A percentile compares a stretch with the other conserved stretches of the same genome.
Conservation (phyloP, 129 eudicot genomes). For the Tanacetum coccineum region DNA sequence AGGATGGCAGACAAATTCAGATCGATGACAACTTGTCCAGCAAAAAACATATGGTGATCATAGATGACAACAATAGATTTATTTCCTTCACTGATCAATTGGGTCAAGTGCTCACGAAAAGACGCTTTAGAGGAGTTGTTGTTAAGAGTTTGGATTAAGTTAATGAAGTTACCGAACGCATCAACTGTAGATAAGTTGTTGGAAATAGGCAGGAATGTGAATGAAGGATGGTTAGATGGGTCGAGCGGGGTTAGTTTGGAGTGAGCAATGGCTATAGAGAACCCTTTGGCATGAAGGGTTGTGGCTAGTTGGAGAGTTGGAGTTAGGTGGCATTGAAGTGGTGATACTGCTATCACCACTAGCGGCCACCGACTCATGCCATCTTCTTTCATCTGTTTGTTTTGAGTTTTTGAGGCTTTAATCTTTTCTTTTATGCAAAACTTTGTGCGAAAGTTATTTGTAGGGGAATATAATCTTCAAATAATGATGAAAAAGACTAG, state of each 20-base stretch:
- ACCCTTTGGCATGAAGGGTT: constrained; percentile 48
- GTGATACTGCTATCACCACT: constrained; percentile 47
- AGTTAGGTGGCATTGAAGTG: constrained; percentile 61
- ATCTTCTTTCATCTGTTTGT: background rate
- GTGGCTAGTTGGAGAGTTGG: constrained; percentile 66
- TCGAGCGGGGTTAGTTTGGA: constrained; percentile 37
- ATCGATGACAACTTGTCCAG: constrained; percentile 26
- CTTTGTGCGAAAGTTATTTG: no score
- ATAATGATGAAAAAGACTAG: no score
- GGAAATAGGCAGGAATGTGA: constrained; percentile 25
- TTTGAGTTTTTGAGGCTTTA: background rate
- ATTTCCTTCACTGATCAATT: constrained; percentile 5
- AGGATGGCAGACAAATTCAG: constrained; percentile 27
- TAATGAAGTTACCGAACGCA: constrained; percentile 20
- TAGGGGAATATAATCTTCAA: no score
- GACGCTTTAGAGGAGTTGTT: constrained; percentile 23
- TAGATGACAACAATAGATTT: constrained; percentile 18
- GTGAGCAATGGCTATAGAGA: constrained; percentile 51
- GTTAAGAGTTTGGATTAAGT: constrained; percentile 22
- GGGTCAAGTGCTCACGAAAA: constrained; percentile 25
- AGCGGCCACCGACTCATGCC: no score
- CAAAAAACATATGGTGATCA: constrained; percentile 24
- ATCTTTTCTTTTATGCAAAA: no score
- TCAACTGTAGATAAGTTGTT: constrained; percentile 26
- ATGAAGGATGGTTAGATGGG: constrained; percentile 26